These are phyloP conservation scores for Sanghuangporus baumii DNA, from an alignment of 1,284 basidiomycete genomes.

Conservation along the genomic window DNA sequence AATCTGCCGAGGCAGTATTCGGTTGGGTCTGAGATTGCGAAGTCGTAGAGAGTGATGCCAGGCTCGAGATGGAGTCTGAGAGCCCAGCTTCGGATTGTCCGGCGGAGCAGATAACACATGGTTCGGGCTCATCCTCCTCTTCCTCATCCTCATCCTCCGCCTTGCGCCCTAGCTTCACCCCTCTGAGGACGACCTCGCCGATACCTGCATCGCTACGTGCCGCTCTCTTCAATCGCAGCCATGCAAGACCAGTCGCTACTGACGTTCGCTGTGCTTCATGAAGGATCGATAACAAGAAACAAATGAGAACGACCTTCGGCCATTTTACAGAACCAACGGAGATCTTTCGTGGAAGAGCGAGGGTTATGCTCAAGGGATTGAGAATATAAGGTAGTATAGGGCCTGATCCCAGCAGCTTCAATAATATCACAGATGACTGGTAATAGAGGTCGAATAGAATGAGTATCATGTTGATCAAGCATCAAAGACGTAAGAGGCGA, in stretches of 20 bases:
- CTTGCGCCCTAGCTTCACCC: constrained; percentile 18
- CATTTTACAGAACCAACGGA: constrained; percentile 18
- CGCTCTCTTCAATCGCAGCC: constrained; percentile 9
- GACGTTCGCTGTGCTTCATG: constrained; percentile 24
- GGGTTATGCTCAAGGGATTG: constrained; percentile 21
- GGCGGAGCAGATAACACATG: constrained; percentile 27
- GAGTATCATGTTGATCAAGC: not conserved
- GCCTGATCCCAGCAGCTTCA: constrained; percentile 21
- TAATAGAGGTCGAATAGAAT: not conserved
- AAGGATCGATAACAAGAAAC: constrained; percentile 18
- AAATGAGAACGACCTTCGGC: constrained; percentile 18
- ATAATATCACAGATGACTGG: constrained; percentile 24
- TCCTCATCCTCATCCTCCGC: constrained; percentile 22
- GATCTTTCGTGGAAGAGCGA: constrained; percentile 19
- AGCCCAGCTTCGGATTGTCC: constrained; percentile 18
- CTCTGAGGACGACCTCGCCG: constrained; percentile 12
- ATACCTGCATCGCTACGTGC: constrained; percentile 1
- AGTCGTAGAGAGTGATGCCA: constrained; percentile 19
- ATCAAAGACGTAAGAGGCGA: not conserved
- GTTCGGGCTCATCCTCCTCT: constrained; percentile 17
- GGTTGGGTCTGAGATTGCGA: constrained; percentile 18
- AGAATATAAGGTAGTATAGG: constrained; percentile 23
- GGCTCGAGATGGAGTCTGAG: constrained; percentile 21
- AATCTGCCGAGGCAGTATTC: not conserved
- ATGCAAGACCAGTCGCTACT: constrained; percentile 15